Base-by-base conservation (phyloP, 331 rosid genomes). In the Erythrophleum ivorense region DNA sequence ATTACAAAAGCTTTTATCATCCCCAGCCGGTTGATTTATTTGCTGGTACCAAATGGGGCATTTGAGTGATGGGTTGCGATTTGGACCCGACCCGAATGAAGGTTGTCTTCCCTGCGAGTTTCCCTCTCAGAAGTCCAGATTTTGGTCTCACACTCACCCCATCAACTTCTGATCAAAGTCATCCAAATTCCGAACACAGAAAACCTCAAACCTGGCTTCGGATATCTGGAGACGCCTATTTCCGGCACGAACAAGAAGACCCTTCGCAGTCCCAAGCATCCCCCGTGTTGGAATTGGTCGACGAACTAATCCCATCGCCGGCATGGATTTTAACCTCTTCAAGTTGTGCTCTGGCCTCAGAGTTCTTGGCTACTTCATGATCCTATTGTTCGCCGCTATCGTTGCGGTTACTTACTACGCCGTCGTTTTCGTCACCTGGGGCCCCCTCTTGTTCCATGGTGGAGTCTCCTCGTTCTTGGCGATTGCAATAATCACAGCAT, bases 201-300 rank as follows among this genome's bases (percentile, higher is more conserved):
- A 21, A 45, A n/a, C 10, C 19, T 59, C 74, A 81, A 91, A 50
- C 81, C 94, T 92, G 98, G 96, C 98, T 88, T 81, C 96, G 11
- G 88, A 88, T 75, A 87, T 92, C 89, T 89, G 94, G 93, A 89
- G 88, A 84, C 97, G 97, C 59, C 74, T 95, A 1, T 95, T 95
- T 88, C 98, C 97, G 0, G 77, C 88, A 3, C 81, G 85, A 76
- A 73, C 73, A 73, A 78, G 87, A 71, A 73, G 88, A 15, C 65
- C 87, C 7, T 58, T 82, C 50, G 41, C 52, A 15, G 16, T 84
- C 15, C 83, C 86, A 54, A 72, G 65, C 83, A 40, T 81, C 52
- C 85, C 87, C 59, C 50, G 19, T 31, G 16, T 88, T n/a, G 79
- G 82, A 16, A 76, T 80, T 1, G 66, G 71, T 58, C 80, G 79